These are phyloP conservation scores for Cladophialophora yegresii DNA, from an alignment of 2,329 filamentous ascomycete genomes.

Conservation along the genomic window DNA sequence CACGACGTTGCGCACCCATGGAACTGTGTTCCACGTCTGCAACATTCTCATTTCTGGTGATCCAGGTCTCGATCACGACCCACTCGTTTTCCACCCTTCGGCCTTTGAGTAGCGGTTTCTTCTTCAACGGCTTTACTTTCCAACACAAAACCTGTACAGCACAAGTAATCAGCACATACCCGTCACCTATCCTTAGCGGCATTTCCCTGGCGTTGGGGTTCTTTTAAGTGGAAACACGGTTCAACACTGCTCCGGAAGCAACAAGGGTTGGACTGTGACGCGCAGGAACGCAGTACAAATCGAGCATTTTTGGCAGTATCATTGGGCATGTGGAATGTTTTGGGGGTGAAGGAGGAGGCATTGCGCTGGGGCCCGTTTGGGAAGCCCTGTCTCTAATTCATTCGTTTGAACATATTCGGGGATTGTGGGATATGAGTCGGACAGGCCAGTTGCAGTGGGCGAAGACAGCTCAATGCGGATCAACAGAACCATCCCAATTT, in stretches of 20 bases:
- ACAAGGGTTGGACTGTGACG: conserved; percentile 1
- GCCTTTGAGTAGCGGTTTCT: conserved; percentile 22
- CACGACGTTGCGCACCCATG: conserved; percentile 10
- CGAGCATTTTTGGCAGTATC: conserved; percentile 13
- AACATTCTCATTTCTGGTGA: conserved; percentile 15
- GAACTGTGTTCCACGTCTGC: conserved; percentile 15
- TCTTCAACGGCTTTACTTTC: conserved; percentile 46
- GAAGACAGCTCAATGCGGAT: conserved; percentile 14
- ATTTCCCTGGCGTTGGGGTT: conserved; percentile 12
- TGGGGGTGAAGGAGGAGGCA: conserved; percentile 11
- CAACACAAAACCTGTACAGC: conserved; percentile 57
- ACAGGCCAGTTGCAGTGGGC: neutral
- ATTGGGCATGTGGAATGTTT: neutral
- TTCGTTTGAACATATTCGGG: neutral
- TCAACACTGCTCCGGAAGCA: conserved; percentile 12
- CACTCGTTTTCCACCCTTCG: conserved; percentile 7
- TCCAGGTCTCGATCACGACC: conserved; percentile 21
- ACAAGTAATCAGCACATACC: conserved; percentile 23
- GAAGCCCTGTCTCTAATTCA: neutral
- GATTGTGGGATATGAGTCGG: conserved; percentile 8
- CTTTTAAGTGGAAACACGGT: conserved; percentile 3
- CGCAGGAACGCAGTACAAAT: conserved; percentile 15
- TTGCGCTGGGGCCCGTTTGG: conserved; percentile 8
- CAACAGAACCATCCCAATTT: conserved; percentile 23
- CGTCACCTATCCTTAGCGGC: conserved; percentile 22